Evolutionary conservation across 257 asterid species (phyloP), one percentile per base, ranked within the genome.

Genomic region (Cordia subcordata): DNA sequence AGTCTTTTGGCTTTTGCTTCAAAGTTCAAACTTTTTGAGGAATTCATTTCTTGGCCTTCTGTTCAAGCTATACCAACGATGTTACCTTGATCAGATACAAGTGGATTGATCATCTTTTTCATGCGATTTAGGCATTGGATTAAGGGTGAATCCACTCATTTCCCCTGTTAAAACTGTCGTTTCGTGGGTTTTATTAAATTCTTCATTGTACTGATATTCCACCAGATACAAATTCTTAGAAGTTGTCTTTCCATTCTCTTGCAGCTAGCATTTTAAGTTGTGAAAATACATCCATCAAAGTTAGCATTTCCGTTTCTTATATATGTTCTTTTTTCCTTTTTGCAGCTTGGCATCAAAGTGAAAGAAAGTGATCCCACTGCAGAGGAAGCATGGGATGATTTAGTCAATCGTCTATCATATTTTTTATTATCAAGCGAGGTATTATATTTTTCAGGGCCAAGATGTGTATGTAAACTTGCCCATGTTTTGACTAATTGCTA

Each of bases 371-470:
- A 68, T 67, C 93, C 86, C 69, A 76, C 87, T 22, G 68, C 62
- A 37, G 68, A 82, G 76, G 91, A 92, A 79, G 94, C 96, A 46
- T 78, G 87, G 94, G 77, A 79, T 62, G 83, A 84, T 58, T 76
- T 92, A 81, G 72, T 78, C 18, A 68, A 49, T 62, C 96, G 94
- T 67, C 71, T 92, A 46, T 72, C 86, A 53, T 75, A 67, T 65
- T 71, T 42, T 42, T 14, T 84, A 15, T 88, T 92, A 77, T 73
- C 95, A 62, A 72, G 73, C 69, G 94, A 92, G 94, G 98, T 92
- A 76, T 74, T 65, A 45, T 22, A 21, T 71, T 69, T 37, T 22
- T 39, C 56, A 27, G 19, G 13, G 15, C 8, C 33, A 53, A 21
- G 15, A 39, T 60, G 22, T 32, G 40, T 21, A 23, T 45, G 44